Percentiles rank a stretch among this genome's conserved stretches.
phyloP scores from a whole-genome alignment of 2,329 filamentous ascomycete genomes.

The Penicillium sp. region DNA sequence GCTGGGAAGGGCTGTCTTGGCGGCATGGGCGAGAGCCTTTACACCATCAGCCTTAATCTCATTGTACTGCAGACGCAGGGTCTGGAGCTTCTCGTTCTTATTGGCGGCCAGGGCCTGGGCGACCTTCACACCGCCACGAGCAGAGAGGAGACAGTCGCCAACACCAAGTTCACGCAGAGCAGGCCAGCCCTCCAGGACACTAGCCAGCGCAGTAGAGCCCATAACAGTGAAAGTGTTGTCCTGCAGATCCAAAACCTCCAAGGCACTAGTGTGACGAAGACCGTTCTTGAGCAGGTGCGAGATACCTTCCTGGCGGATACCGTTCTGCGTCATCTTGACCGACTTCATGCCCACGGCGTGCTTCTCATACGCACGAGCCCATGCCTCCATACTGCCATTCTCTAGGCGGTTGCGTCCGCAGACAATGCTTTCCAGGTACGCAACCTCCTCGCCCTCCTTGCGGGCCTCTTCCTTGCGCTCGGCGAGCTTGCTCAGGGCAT shows the following conservation, averaged over 20 bases:
- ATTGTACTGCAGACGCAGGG: constrained; percentile 85
- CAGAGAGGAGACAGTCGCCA: constrained; percentile 79
- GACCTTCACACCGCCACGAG: constrained; percentile 71
- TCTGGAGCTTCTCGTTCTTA: constrained; percentile 74
- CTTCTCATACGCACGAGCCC: constrained; percentile 82
- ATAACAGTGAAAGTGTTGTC: constrained; percentile 92
- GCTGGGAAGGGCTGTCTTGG: constrained; percentile 65
- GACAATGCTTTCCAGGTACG: constrained; percentile 90
- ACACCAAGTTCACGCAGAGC: constrained; percentile 79
- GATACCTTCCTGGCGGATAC: constrained; percentile 92
- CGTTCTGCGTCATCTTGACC: constrained; percentile 98
- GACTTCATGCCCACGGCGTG: constrained; percentile 73
- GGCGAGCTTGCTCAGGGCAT: constrained; percentile 79
- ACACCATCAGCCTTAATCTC: constrained; percentile 80
- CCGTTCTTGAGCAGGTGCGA: constrained; percentile 75
- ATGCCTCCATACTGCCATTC: constrained; percentile 92
- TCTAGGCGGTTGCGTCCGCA: constrained; percentile 95
- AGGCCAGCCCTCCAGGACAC: constrained; percentile 70
- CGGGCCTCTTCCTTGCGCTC: constrained; percentile 74
- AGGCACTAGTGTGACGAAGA: constrained; percentile 63
- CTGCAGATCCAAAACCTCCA: constrained; percentile 83
- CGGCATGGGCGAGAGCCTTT: constrained; percentile 66
- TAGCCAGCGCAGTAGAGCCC: constrained; percentile 74
- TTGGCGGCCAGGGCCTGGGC: constrained; percentile 70
- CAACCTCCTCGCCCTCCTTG: constrained; percentile 63